Conservation (phyloP, 352 stramenopile species). For the Phytophthora parvispora region DNA sequence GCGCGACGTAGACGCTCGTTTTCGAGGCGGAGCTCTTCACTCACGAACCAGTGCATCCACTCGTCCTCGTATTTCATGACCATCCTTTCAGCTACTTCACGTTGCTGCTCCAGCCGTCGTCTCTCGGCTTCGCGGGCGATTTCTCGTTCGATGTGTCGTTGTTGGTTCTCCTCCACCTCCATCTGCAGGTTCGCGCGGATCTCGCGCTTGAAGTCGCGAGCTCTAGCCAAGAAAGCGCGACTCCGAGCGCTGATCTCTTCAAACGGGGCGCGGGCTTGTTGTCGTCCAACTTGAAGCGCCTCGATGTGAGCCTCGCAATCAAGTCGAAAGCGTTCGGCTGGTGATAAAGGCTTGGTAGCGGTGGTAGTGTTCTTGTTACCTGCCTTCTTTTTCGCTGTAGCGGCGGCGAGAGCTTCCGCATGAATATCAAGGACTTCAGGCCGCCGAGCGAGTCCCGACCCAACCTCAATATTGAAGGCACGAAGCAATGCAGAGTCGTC, state of each 20-base stretch:
- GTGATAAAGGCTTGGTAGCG: conserved; percentile 19
- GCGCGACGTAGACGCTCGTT: conserved; percentile 43
- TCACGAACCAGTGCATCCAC: conserved; percentile 64
- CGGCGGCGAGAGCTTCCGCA: conserved; percentile 20
- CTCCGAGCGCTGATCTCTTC: conserved; percentile 26
- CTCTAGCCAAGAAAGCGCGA: conserved; percentile 31
- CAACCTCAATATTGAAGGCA: conserved; percentile 53
- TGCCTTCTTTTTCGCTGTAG: conserved; percentile 31
- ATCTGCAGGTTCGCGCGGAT: conserved; percentile 68
- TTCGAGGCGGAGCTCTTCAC: conserved; percentile 59
- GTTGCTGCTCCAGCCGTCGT: conserved; percentile 44
- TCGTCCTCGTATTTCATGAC: conserved; percentile 83
- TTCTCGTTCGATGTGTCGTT: conserved; percentile 63
- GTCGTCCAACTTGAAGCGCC: conserved; percentile 12
- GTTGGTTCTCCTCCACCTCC: conserved; percentile 68
- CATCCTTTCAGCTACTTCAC: conserved; percentile 62
- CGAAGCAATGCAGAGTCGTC: conserved; percentile 60
- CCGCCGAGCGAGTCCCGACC: conserved; percentile 50
- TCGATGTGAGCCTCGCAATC: conserved; percentile 22
- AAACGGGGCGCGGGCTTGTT: conserved; percentile 15
- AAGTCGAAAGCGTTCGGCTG: conserved; percentile 47
- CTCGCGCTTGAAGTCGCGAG: conserved; percentile 69
- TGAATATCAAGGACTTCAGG: conserved; percentile 55
- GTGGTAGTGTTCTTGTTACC: not conserved
- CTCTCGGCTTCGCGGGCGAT: conserved; percentile 48